These are phyloP conservation scores for Jacaranda copaia DNA, from an alignment of 257 asterid species.

Conservation along the genomic window DNA sequence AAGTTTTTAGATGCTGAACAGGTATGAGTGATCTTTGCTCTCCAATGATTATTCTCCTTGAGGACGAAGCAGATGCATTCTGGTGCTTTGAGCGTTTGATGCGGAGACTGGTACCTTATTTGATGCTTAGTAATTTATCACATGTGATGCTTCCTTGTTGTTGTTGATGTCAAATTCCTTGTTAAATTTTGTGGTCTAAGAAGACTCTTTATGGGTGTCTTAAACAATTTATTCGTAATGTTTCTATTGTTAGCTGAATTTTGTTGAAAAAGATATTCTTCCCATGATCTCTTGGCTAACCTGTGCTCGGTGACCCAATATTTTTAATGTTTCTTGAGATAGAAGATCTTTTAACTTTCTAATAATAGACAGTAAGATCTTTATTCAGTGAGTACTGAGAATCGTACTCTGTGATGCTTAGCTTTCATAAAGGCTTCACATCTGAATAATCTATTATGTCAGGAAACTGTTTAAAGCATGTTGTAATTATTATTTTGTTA, in stretches of 20 bases:
- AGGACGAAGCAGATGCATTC: constrained; percentile 91
- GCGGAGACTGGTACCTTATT: constrained; percentile 74
- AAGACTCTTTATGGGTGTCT: neutral
- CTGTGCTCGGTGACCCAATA: neutral
- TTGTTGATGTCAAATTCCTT: neutral
- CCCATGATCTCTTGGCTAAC: neutral
- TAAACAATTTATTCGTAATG: neutral
- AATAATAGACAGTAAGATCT: too few relatives aligned
- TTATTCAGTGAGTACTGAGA: too few relatives aligned
- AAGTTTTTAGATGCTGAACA: constrained; percentile 48
- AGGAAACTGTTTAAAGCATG: neutral
- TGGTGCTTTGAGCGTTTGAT: constrained; percentile 96
- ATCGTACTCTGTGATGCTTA: too few relatives aligned
- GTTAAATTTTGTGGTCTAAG: neutral
- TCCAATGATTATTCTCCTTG: constrained; percentile 90
- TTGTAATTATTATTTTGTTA: neutral
- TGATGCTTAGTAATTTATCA: constrained; percentile 3
- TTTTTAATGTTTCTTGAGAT: neutral
- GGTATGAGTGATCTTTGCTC: constrained; percentile 99
- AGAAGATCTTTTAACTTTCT: neutral
- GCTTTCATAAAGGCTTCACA: too few relatives aligned
- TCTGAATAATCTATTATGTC: neutral
- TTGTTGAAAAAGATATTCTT: neutral
- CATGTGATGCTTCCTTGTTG: neutral
- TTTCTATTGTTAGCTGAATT: neutral